Evolutionary conservation across 192 early-diverging fungal species (phyloP).

Genomic region (Funneliformis mosseae): DNA sequence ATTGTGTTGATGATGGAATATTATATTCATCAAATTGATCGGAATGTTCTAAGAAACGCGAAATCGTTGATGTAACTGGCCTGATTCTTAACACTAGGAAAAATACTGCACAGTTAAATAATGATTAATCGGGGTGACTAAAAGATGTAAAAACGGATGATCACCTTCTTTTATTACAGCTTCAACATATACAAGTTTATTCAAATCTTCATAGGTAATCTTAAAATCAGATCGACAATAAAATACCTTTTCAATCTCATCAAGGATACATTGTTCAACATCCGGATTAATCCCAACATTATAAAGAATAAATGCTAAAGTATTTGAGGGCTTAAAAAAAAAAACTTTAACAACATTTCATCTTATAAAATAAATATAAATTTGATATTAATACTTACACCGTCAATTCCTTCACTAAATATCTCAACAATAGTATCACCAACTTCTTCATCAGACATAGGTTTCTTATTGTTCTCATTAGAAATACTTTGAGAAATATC

Average conservation of each 20-base stretch:
- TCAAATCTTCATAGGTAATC: constrained; percentile 24
- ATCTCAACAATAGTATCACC: constrained; percentile 14
- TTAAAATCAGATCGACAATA: background rate
- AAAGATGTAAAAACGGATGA: background rate
- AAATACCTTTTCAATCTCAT: constrained; percentile 8
- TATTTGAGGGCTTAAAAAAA: constrained; percentile 23
- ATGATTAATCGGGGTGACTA: background rate
- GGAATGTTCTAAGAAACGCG: background rate
- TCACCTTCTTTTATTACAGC: constrained; percentile 27
- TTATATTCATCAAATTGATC: constrained; percentile 17
- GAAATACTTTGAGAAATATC: too few relatives aligned
- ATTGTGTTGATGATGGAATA: constrained; percentile 22
- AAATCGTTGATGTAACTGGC: constrained; percentile 8
- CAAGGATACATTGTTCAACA: background rate
- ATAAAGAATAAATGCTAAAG: constrained; percentile 20
- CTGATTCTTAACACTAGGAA: constrained; percentile 8
- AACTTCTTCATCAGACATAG: constrained; percentile 17
- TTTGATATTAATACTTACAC: constrained; percentile 18
- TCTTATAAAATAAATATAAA: background rate
- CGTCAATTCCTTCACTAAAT: constrained; percentile 23
- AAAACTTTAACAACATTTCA: background rate
- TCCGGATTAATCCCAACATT: constrained; percentile 1
- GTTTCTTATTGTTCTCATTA: background rate
- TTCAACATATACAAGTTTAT: constrained; percentile 24
- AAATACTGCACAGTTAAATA: background rate